Conservation (phyloP, 345 rosid genomes). For the Cardamine chenopodiifolia region DNA sequence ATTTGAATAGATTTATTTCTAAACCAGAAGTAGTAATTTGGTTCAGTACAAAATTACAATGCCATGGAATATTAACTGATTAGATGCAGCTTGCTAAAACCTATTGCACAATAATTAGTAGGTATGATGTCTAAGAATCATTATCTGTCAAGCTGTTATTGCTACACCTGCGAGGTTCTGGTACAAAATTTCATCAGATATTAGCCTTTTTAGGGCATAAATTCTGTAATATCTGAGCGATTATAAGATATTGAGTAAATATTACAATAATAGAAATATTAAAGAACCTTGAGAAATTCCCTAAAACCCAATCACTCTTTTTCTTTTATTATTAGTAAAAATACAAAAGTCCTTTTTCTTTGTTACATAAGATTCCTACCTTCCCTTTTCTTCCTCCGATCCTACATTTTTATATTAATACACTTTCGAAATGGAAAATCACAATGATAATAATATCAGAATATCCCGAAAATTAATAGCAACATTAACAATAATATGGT, state of each 20-base stretch:
- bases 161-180: slow-evolving; percentile 30
- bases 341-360: slow-evolving; percentile 35
- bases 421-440: slow-evolving; percentile 38
- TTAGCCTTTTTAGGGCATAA: slow-evolving; percentile 33
- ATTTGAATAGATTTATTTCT: not conserved
- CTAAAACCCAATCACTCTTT: slow-evolving; percentile 39
- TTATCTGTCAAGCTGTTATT: slow-evolving; percentile 35
- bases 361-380: slow-evolving; percentile 41
- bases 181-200: slow-evolving; percentile 27
- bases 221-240: slow-evolving; percentile 36
- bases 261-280: slow-evolving; percentile 35
- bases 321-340: slow-evolving; percentile 43
- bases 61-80: not conserved
- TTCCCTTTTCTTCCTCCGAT: slow-evolving; percentile 17
- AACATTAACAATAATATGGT: slow-evolving; percentile 41
- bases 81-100: not conserved
- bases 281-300: slow-evolving; percentile 46
- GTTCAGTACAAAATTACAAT: not conserved
- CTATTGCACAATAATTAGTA: slow-evolving; percentile 5
- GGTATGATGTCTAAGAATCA: slow-evolving; percentile 31
- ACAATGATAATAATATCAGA: slow-evolving; percentile 36
- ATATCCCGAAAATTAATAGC: slow-evolving; percentile 41
- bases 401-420: slow-evolving; percentile 50
- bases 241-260: slow-evolving; percentile 21
- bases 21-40: not conserved